These are phyloP conservation scores for Xylariaceae sp. DNA, from an alignment of 2,329 filamentous ascomycete genomes.

Conservation along the genomic window DNA sequence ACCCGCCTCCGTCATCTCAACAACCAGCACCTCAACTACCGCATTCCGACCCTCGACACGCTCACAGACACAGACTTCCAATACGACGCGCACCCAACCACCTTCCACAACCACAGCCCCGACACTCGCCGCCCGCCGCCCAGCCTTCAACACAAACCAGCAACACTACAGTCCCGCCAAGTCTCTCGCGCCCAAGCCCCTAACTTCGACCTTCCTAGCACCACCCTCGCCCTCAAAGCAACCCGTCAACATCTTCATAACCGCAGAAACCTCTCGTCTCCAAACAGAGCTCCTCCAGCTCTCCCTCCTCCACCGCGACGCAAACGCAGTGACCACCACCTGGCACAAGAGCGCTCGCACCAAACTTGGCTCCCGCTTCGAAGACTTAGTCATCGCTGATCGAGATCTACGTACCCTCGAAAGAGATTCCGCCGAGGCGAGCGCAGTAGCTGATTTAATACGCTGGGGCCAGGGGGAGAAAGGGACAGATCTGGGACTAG, in stretches of 20 bases:
- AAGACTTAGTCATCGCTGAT: slow-evolving; percentile 32
- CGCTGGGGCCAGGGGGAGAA: slow-evolving; percentile 41
- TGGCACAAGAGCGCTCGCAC: slow-evolving; percentile 56
- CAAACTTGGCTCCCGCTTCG: slow-evolving; percentile 46
- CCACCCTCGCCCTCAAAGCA: slow-evolving; percentile 60
- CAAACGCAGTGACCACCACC: slow-evolving; percentile 38
- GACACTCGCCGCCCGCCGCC: slow-evolving; percentile 26
- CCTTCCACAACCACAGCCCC: slow-evolving; percentile 22
- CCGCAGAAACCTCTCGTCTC: slow-evolving; percentile 53
- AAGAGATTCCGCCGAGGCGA: slow-evolving; percentile 42
- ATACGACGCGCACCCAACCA: slow-evolving; percentile 7
- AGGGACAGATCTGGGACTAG: slow-evolving; percentile 32
- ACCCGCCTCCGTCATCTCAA: slow-evolving; percentile 17
- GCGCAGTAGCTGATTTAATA: slow-evolving; percentile 50
- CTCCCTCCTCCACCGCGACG: slow-evolving; percentile 58
- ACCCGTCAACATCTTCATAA: slow-evolving; percentile 55
- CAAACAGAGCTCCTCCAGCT: slow-evolving; percentile 65
- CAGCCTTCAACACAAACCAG: slow-evolving; percentile 59
- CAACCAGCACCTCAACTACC: slow-evolving; percentile 19
- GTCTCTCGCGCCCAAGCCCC: slow-evolving; percentile 55
- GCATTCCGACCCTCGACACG: slow-evolving; percentile 10
- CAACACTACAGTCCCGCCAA: slow-evolving; percentile 67
- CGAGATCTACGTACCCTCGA: slow-evolving; percentile 36
- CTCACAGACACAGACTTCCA: too few species aligned
- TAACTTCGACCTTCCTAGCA: slow-evolving; percentile 54